Evolutionary conservation across 2,329 filamentous ascomycete genomes (phyloP).

Genomic region (Talaromyces sp.): DNA sequence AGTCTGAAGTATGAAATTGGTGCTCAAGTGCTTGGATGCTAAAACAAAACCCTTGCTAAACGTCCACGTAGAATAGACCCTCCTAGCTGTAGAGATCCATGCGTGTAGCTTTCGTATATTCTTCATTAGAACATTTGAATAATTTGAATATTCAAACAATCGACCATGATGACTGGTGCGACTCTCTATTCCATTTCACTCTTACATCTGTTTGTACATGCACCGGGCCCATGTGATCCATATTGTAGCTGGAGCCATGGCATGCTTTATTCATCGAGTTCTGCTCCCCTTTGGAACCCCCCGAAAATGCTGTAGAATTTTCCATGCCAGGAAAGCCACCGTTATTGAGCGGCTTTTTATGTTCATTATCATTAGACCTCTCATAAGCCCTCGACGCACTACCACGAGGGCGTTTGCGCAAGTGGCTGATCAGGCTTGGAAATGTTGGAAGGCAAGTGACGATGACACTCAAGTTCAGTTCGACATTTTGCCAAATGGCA

Average conservation of each 20-base stretch:
- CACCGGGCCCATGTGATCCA: not conserved
- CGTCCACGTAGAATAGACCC: not conserved
- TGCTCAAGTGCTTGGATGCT: not conserved
- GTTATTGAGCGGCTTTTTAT: not conserved
- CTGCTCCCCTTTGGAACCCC: not conserved
- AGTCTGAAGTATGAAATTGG: not conserved
- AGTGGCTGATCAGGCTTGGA: conserved; percentile 1
- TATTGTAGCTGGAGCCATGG: not conserved
- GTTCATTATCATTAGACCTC: not conserved
- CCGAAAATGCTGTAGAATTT: not conserved
- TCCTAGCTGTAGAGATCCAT: not conserved
- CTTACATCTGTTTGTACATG: not conserved
- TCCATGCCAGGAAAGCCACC: not conserved
- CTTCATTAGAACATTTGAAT: conserved; percentile 1
- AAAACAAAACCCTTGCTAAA: not conserved
- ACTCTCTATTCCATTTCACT: not conserved
- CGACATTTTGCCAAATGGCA: not conserved
- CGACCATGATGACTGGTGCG: not conserved
- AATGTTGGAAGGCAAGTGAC: not conserved
- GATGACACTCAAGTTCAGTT: not conserved
- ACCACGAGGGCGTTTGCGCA: not conserved
- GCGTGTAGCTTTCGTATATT: not conserved
- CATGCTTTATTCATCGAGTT: conserved; percentile 1
- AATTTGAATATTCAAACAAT: not conserved
- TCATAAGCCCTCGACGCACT: not conserved